phyloP scores from a whole-genome alignment of 2,329 filamentous ascomycete genomes.

The Cytospora schulzeri region DNA sequence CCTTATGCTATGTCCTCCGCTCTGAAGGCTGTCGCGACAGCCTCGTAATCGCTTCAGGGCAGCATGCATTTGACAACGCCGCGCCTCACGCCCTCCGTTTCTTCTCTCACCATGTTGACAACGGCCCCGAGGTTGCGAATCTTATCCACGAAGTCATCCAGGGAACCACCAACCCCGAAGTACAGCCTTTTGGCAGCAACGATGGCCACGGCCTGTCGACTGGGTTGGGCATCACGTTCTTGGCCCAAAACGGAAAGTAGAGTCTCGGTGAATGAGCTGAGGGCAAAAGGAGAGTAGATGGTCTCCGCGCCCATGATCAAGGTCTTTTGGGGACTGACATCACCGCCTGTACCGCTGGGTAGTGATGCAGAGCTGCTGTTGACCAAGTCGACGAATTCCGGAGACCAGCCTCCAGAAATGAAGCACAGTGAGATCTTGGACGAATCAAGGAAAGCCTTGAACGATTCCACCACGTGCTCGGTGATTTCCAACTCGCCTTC shows the following conservation, averaged over 20 bases:
- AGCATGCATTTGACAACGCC: conserved; percentile 59
- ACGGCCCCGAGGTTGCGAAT: conserved; percentile 51
- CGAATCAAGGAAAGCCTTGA: conserved; percentile 54
- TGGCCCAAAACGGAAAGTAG: conserved; percentile 60
- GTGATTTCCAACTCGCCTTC: conserved; percentile 70
- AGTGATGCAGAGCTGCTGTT: conserved; percentile 28
- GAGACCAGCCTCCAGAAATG: conserved; percentile 75
- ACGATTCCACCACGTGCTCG: conserved; percentile 58
- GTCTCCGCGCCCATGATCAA: conserved; percentile 77
- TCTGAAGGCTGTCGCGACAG: neutral
- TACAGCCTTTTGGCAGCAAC: conserved; percentile 80
- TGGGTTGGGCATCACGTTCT: conserved; percentile 41
- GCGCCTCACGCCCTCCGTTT: conserved; percentile 62
- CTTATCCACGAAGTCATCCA: conserved; percentile 70
- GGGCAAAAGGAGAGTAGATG: conserved; percentile 76
- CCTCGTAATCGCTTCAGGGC: conserved; percentile 26
- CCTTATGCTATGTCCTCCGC: neutral
- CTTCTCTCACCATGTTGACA: conserved; percentile 57
- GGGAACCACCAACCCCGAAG: conserved; percentile 81
- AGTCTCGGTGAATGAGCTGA: conserved; percentile 68
- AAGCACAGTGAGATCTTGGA: conserved; percentile 62
- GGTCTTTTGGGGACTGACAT: conserved; percentile 35
- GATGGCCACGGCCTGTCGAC: conserved; percentile 59
- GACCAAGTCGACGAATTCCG: conserved; percentile 63
- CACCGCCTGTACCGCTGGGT: conserved; percentile 22